Evolutionary conservation across 2,329 filamentous ascomycete species (phyloP).

Genomic region (Hyphodiscus sp.): DNA sequence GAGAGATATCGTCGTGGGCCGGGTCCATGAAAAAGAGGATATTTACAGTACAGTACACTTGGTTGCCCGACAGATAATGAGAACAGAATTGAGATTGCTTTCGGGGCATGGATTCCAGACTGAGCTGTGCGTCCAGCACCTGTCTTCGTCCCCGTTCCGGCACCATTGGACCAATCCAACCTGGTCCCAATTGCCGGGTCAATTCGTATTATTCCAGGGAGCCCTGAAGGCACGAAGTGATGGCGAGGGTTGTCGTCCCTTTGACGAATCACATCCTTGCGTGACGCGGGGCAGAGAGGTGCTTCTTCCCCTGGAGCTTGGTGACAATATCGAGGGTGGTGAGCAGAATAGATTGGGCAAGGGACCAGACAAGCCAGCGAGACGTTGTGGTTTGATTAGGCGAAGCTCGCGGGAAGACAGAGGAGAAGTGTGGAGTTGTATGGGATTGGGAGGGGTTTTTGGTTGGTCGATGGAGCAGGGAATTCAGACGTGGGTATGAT

Average conservation of each 20-base stretch:
- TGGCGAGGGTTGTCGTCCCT: neutral
- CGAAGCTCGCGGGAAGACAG: neutral
- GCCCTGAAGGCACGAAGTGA: neutral
- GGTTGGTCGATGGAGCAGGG: neutral
- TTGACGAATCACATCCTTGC: neutral
- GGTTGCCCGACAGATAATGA: neutral
- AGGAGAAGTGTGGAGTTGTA: neutral
- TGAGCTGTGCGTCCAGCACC: neutral
- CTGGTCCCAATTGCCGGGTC: neutral
- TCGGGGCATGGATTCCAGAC: neutral
- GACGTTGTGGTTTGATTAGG: neutral
- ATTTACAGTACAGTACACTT: no score
- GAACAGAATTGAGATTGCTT: neutral
- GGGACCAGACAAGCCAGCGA: neutral
- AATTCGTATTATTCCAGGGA: neutral
- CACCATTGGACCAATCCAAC: neutral
- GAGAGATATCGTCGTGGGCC: neutral
- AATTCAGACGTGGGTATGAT: neutral
- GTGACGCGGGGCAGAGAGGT: neutral
- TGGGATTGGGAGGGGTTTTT: neutral
- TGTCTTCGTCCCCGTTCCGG: neutral
- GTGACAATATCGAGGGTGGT: neutral
- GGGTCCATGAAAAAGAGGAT: neutral
- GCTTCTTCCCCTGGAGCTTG: neutral
- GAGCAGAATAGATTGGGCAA: neutral